phyloP scores from a whole-genome alignment of 1,284 basidiomycete genomes.

The Austroboletus niveus region DNA sequence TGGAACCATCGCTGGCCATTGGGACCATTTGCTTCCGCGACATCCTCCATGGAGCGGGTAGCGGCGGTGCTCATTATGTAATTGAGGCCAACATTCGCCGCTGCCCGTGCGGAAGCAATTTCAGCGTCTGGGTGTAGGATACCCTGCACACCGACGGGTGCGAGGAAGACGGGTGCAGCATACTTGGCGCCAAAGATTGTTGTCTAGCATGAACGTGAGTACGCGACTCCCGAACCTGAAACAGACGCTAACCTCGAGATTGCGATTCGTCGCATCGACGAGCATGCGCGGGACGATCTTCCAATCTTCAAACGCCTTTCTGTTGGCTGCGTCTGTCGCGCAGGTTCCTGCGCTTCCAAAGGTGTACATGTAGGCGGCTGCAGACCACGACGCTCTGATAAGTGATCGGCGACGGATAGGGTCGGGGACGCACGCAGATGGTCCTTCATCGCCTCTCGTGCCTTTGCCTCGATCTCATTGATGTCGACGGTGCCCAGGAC shows the following conservation, averaged over 20 bases:
- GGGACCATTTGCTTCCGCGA: slow-evolving; percentile 60
- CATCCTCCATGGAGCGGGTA: slow-evolving; percentile 68
- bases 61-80: slow-evolving; percentile 74
- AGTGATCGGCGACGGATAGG: background rate
- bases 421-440: slow-evolving; percentile 34
- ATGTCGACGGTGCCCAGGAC: slow-evolving; percentile 40
- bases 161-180: slow-evolving; percentile 63
- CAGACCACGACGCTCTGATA: background rate
- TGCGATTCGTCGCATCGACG: slow-evolving; percentile 61
- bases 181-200: slow-evolving; percentile 69
- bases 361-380: slow-evolving; percentile 49
- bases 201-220: slow-evolving; percentile 38
- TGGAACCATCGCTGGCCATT: slow-evolving; percentile 71
- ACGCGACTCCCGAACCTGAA: too few relatives aligned
- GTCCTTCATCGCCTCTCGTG: slow-evolving; percentile 44
- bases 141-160: slow-evolving; percentile 75
- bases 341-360: slow-evolving; percentile 60
- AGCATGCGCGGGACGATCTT: slow-evolving; percentile 77
- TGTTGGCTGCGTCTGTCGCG: slow-evolving; percentile 57
- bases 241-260: slow-evolving; percentile 50
- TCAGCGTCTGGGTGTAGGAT: slow-evolving; percentile 68
- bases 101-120: slow-evolving; percentile 65
- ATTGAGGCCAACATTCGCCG: slow-evolving; percentile 60
- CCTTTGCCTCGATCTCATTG: slow-evolving; percentile 44
- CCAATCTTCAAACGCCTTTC: slow-evolving; percentile 55